phyloP scores from a whole-genome alignment of 306 rosid genomes.

The Cicer yamashitae region DNA sequence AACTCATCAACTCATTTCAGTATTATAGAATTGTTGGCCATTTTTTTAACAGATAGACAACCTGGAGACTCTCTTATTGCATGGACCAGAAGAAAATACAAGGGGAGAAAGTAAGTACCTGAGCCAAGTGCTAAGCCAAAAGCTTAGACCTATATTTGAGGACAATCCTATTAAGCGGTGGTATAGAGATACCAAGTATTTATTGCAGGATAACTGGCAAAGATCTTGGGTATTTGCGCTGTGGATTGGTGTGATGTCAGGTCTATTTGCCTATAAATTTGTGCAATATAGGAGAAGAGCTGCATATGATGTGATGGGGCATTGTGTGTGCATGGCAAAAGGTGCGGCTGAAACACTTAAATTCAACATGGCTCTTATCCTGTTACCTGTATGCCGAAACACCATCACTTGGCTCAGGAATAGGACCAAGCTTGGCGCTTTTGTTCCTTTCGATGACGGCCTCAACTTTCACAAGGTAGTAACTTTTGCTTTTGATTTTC shows the following conservation, averaged over 20 bases:
- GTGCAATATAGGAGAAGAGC: slow-evolving; percentile 55
- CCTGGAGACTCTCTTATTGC: slow-evolving; percentile 62
- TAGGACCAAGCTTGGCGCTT: slow-evolving; percentile 54
- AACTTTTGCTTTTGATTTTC: slow-evolving; percentile 21
- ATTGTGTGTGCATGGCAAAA: slow-evolving; percentile 77
- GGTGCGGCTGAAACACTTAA: slow-evolving; percentile 77
- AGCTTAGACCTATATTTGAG: slow-evolving; percentile 49
- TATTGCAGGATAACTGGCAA: slow-evolving; percentile 65
- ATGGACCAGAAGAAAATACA: slow-evolving; percentile 51
- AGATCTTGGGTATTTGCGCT: slow-evolving; percentile 59
- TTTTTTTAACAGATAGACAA: slow-evolving; percentile 57
- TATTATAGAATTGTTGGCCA: slow-evolving; percentile 30
- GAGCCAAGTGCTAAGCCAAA: slow-evolving; percentile 59
- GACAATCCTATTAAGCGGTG: slow-evolving; percentile 47
- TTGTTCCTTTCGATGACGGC: slow-evolving; percentile 62
- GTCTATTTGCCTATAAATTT: slow-evolving; percentile 58
- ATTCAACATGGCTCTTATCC: slow-evolving; percentile 69
- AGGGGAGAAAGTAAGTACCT: slow-evolving; percentile 54
- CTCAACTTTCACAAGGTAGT: slow-evolving; percentile 67
- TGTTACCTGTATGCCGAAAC: slow-evolving; percentile 69
- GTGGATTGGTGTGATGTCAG: slow-evolving; percentile 60
- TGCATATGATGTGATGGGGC: slow-evolving; percentile 63
- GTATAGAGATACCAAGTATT: slow-evolving; percentile 50
- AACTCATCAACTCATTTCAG: not conserved
- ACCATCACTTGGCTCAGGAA: slow-evolving; percentile 67